phyloP scores from a whole-genome alignment of 2,329 filamentous ascomycete species.

The Pezicula carpinea region DNA sequence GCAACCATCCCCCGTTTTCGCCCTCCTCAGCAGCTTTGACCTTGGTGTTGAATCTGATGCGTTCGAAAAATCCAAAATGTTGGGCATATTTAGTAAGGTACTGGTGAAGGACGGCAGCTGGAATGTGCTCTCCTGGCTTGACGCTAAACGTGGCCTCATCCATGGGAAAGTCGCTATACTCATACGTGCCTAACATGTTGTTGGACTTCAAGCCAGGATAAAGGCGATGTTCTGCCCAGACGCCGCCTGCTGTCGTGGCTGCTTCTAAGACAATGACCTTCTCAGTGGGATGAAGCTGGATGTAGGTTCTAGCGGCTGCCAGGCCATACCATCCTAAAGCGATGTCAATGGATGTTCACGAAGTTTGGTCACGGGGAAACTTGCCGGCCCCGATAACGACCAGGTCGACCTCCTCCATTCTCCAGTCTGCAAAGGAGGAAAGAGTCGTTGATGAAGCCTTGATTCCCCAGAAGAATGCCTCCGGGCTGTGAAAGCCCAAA shows the following conservation, averaged over 20 bases:
- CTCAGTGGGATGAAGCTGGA: slow-evolving; percentile 51
- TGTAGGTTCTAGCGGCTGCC: slow-evolving; percentile 56
- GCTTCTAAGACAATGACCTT: slow-evolving; percentile 55
- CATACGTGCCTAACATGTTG: slow-evolving; percentile 68
- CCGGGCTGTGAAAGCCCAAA: no score
- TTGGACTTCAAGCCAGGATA: slow-evolving; percentile 70
- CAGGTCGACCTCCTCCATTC: slow-evolving; percentile 23
- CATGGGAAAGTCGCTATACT: slow-evolving; percentile 73
- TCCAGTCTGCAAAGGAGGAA: no score
- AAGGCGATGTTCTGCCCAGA: slow-evolving; percentile 63
- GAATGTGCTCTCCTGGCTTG: slow-evolving; percentile 47
- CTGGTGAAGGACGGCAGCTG: slow-evolving; percentile 46
- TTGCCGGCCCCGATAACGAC: slow-evolving; percentile 44
- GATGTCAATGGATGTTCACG: neutral
- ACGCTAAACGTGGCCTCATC: slow-evolving; percentile 46
- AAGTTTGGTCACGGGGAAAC: neutral
- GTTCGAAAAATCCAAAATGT: slow-evolving; percentile 42
- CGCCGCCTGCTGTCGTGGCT: slow-evolving; percentile 56
- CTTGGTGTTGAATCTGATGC: slow-evolving; percentile 44
- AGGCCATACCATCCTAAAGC: slow-evolving; percentile 50
- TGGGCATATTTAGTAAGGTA: slow-evolving; percentile 54
- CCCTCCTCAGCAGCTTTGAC: slow-evolving; percentile 43
- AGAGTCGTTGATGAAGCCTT: no score
- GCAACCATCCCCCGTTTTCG: slow-evolving; percentile 37
- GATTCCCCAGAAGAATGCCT: no score